phyloP scores from a whole-genome alignment of 192 early-diverging fungal genomes.

The Powellomyces hirtus region DNA sequence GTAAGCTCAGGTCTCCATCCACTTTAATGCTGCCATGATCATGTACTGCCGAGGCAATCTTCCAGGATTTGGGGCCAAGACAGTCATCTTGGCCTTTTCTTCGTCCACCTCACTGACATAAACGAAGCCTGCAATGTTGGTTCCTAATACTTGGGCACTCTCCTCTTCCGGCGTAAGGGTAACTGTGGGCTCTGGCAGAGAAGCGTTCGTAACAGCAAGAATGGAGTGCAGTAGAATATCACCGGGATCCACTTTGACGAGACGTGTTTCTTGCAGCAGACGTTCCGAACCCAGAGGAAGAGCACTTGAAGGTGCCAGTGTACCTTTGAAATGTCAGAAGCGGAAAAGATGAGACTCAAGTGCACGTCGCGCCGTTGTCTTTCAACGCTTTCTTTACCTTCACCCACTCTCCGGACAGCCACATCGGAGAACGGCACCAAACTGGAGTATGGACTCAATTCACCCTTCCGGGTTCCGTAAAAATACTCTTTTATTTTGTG shows the following conservation, averaged over 20 bases:
- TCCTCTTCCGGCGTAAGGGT: conserved; percentile 50
- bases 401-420: conserved; percentile 72
- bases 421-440: conserved; percentile 78
- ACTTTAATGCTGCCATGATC: conserved; percentile 82
- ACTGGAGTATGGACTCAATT: conserved; percentile 80
- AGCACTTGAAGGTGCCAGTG: conserved; percentile 83
- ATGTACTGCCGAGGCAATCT: conserved; percentile 81
- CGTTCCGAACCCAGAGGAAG: conserved; percentile 85
- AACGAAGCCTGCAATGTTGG: conserved; percentile 74
- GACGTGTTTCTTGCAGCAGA: conserved; percentile 72
- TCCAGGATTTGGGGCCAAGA: conserved; percentile 85
- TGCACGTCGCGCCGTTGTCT: no score
- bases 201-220: conserved; percentile 74
- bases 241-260: conserved; percentile 75
- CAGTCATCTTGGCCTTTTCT: conserved; percentile 72
- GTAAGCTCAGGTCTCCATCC: conserved; percentile 70
- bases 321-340: conserved; percentile 34
- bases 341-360: not conserved
- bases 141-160: conserved; percentile 53
- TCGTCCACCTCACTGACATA: conserved; percentile 87
- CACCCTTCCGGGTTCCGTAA: conserved; percentile 78
- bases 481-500: conserved; percentile 89
- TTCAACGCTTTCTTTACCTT: conserved; percentile 50
- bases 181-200: conserved; percentile 31
- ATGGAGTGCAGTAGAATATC: conserved; percentile 84